Base-by-base conservation (phyloP, 2,329 filamentous ascomycete genomes). In the Fusarium sp. region DNA sequence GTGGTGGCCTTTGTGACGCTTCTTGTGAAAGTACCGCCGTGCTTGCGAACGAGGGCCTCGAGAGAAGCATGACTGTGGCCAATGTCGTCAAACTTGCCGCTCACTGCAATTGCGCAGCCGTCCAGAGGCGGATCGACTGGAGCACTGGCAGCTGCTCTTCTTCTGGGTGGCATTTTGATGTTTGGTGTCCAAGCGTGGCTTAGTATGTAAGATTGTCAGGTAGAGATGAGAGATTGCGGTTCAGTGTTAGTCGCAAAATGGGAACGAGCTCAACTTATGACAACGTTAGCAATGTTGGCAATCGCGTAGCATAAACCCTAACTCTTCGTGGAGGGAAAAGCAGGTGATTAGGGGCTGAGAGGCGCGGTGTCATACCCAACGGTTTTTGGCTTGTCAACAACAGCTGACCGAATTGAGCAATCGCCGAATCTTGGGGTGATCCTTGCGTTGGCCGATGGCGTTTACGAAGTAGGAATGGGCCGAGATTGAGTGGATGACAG, bases 51-150 rank as follows among this genome's bases (percentile, higher is more conserved):
- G 46, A 82, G 77, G 23, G 77, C 73, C 64, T 86, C 83, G 6
- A 89, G 76, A 1, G 77, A 75, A 8, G 76, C 70, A 63, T 92
- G 76, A 18, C 77, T 76, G 65, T 92, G 88, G 4, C 83, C 85
- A 28, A 81, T 77, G 8, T 81, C 80, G 2, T 84, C 78, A 69
- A 92, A 89, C 7, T 84, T 85, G 62, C 90, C 90, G 58, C 86
- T 89, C 28, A 91, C 75, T 23, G 84, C 85, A 44, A 92, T 80
- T 8, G 80, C 79, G 69, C 79, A 83, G 6, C 83, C 85, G 3
- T 81, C 77, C 5, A 90, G 78, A 0, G 85, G 78, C 30, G 63
- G 67, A 23, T 69, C 62, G 37, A 67, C 72, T 30, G 74, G 57
- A 4, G 72, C 47, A 16, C 68, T 72, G 11, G 72, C 63, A n/a